A percentile compares a stretch with the other conserved stretches of the same genome.
Evolutionary conservation across 139 green algal genomes (phyloP).

Genomic region (Coccomyxa sp.): DNA sequence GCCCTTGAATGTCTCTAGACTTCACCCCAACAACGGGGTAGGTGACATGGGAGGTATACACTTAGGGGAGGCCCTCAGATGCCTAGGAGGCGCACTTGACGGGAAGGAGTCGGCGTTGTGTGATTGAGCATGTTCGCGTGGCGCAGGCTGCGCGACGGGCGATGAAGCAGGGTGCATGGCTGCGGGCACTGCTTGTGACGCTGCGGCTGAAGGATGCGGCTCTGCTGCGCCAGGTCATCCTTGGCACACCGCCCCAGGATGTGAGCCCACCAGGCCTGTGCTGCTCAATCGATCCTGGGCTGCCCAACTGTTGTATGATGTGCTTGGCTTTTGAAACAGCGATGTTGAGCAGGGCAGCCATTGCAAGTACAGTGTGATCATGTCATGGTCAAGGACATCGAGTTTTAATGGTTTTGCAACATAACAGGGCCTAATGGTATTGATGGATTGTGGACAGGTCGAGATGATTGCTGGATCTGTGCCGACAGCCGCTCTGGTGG

Average conservation of each 20-base stretch:
- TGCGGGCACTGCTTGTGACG: constrained; percentile 73
- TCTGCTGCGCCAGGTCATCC: constrained; percentile 54
- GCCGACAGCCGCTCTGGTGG: constrained; percentile 38
- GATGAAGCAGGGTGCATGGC: constrained; percentile 19
- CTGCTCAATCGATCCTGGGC: too few relatives aligned
- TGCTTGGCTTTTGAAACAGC: too few relatives aligned
- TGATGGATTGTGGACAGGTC: constrained; percentile 19
- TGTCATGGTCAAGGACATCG: background rate
- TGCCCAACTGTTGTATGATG: too few relatives aligned
- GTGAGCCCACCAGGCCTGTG: constrained; percentile 15
- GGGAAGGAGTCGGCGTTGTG: background rate
- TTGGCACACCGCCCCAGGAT: constrained; percentile 40
- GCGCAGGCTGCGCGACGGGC: background rate
- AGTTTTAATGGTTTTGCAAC: background rate
- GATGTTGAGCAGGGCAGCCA: background rate
- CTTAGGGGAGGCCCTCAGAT: background rate
- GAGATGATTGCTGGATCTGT: constrained; percentile 40
- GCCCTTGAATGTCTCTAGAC: background rate
- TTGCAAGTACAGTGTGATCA: background rate
- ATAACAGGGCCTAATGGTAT: background rate
- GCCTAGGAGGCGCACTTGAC: background rate
- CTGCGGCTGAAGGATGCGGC: constrained; percentile 70
- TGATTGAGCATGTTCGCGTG: background rate
- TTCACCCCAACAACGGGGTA: background rate
- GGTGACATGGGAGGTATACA: background rate